These are phyloP conservation scores for Hamamelis virginiana DNA, from an alignment of 164 flowering plant genomes.

Conservation along the genomic window DNA sequence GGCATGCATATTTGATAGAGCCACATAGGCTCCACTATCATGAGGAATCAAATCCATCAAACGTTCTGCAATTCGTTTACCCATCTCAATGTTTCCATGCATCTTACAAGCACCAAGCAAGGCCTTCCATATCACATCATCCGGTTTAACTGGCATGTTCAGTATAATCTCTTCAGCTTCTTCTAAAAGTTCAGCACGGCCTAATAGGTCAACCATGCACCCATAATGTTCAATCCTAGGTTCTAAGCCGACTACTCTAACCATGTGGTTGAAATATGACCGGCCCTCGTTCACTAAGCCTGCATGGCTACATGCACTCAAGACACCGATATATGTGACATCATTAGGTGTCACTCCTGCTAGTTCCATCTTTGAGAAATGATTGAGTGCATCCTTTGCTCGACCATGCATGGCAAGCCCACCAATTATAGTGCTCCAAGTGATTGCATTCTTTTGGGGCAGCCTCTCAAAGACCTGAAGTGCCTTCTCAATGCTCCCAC, in stretches of 20 bases:
- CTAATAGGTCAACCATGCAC: conserved; percentile 67
- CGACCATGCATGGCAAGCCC: conserved; percentile 61
- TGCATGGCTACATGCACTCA: conserved; percentile 66
- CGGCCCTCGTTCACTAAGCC: conserved; percentile 55
- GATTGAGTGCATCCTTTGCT: conserved; percentile 44
- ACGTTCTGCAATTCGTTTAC: conserved; percentile 34
- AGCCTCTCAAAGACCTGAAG: conserved; percentile 44
- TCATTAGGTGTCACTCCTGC: conserved; percentile 40
- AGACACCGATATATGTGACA: conserved; percentile 44
- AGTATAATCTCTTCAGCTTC: conserved; percentile 56
- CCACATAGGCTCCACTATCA: conserved; percentile 63
- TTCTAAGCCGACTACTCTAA: conserved; percentile 32
- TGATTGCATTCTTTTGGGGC: conserved; percentile 32
- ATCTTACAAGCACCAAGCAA: conserved; percentile 58
- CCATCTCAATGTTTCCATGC: conserved; percentile 55
- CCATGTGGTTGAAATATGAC: conserved; percentile 42
- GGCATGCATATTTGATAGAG: conserved; percentile 60
- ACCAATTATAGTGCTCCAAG: conserved; percentile 57
- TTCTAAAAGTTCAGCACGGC: conserved; percentile 55
- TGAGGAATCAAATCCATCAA: conserved; percentile 47
- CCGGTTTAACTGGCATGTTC: conserved; percentile 49
- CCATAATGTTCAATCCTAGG: conserved; percentile 66
- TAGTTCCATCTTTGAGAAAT: conserved; percentile 41
- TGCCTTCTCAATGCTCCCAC: conserved; percentile 62
- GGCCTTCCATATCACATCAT: conserved; percentile 63